Evolutionary conservation across 2,329 filamentous ascomycete species (phyloP), one percentile per base, ranked within the genome.

Genomic region (Cytospora piceicola): DNA sequence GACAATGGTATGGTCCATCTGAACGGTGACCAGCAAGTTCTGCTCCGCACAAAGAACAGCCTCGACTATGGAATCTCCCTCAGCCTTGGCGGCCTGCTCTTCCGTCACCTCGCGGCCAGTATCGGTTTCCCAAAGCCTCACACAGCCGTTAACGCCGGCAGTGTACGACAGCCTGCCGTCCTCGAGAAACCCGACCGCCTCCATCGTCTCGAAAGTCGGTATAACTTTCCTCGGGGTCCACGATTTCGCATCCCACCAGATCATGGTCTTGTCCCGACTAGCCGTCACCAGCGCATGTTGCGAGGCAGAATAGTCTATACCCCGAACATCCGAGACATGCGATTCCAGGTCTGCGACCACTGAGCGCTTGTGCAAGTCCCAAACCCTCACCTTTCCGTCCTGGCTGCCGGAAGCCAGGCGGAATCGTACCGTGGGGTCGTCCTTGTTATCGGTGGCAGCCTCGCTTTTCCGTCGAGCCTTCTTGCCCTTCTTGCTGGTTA

Each of bases 311-410:
- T 91, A 99, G 71, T 95, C 91, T 58, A 99, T 77, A 61, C 88
- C 89, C 71, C 93, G 89, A n/a, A 99, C 92, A 70, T 98, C 92
- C 12, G 95, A 98, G 27, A 97, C 93, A 75, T 99, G 96, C 0
- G 93, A 95, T 67, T 98, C 93, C 36, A 97, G 82, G 22, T 89
- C 88, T 24, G 92, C 91, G 27, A 92, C 82, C 66, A 89, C 89
- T 69, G 86, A 91, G 64, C 92, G 87, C 79, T 92, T 96, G 77
- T 94, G 88, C 65, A 99, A 79, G 78, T 98, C 92, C 92, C 94
- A 99, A 27, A 99, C 86, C 24, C 92, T 85, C 61, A 99, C 86
- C 74, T 94, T 96, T 36, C 95, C 95, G 75, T 98, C 94, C 77
- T 99, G 96, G 68, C 91, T 93, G 69, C 94, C 95, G 39, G 93